Base-by-base conservation (phyloP, 108 stramenopile genomes). In the Fragilaria crotonensis region DNA sequence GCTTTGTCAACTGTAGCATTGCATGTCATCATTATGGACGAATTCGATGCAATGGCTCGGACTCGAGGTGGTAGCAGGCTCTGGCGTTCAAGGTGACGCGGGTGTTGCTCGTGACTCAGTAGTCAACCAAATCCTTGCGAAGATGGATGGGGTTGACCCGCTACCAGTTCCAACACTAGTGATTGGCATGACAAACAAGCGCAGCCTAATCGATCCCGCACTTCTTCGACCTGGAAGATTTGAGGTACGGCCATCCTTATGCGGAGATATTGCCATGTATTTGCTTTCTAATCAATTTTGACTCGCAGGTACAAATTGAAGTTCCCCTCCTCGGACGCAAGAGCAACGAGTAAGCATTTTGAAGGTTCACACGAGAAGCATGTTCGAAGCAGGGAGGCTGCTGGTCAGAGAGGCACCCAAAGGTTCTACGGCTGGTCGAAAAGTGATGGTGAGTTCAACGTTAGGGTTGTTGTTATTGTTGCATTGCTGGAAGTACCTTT, bases 181-280 rank as follows among this genome's bases (percentile, higher is more conserved):
- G 31, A 98, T 99, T 72, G 99, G 99, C 33, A 98, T 99, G 99
- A 99, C 99, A 25, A 99, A 99, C 72, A 72, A 97, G n/a, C 97
- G 96, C 64, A 97, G 97, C 71, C 94, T 98, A 95, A 97, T 99
- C 60, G 99, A 99, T 73, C 93, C 95, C 67, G 99, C 99, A 22
- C 65, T 99, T 30, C 74, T 99, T 30, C 96, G 97, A 25, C 99
- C 99, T 5, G 99, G 99, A 4, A 94, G 99, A 44, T 68, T 99
- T 29, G 99, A 99, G 65, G 89, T 95, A 7, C 97, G 14, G 36
- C 36, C 36, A 41, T 14, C 36, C 36, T 41, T 41, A 14, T 41
- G 7, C 36, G 7, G 11, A 41, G 11, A 7, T 41, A 41, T 41
- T 41, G 36, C 14, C 36, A 11, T 41, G 36, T 7, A 41, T 41